Evolutionary conservation across 2,329 filamentous ascomycete species (phyloP).

Genomic region (Aspergillus melleus): DNA sequence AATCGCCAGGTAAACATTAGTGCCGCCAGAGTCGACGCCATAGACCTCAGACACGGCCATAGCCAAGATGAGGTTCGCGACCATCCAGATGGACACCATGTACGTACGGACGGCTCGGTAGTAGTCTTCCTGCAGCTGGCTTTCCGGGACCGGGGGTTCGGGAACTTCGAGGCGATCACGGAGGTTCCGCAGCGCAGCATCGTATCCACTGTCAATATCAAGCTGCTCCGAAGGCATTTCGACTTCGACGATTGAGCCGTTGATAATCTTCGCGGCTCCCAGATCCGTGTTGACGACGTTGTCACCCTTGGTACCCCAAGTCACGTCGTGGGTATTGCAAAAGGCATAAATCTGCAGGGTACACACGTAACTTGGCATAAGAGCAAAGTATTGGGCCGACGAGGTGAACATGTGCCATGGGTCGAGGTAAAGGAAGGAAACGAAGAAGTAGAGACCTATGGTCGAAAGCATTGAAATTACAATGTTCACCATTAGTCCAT

Average conservation of each 20-base stretch:
- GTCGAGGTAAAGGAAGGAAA: slow-evolving; percentile 94
- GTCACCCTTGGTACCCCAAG: slow-evolving; percentile 98
- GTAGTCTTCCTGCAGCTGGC: slow-evolving; percentile 95
- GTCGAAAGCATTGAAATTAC: slow-evolving; percentile 88
- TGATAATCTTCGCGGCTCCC: slow-evolving; percentile 76
- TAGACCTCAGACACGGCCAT: slow-evolving; percentile 93
- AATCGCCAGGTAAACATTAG: slow-evolving; percentile 89
- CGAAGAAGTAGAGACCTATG: slow-evolving; percentile 90
- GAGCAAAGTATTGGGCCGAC: slow-evolving; percentile 84
- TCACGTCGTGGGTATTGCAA: slow-evolving; percentile 98
- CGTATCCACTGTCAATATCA: slow-evolving; percentile 96
- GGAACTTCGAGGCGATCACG: slow-evolving; percentile 88
- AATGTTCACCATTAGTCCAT: slow-evolving; percentile 92
- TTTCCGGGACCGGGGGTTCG: slow-evolving; percentile 61
- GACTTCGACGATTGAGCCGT: slow-evolving; percentile 78
- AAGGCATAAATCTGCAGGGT: slow-evolving; percentile 98
- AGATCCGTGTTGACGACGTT: slow-evolving; percentile 93
- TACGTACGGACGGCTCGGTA: slow-evolving; percentile 97
- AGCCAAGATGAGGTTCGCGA: slow-evolving; percentile 84
- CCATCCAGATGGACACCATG: slow-evolving; percentile 95
- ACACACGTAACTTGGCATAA: slow-evolving; percentile 92
- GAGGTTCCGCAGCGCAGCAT: slow-evolving; percentile 93
- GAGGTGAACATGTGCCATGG: slow-evolving; percentile 99
- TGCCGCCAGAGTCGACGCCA: slow-evolving; percentile 65
- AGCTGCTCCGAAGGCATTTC: slow-evolving; percentile 98